Conservation (phyloP, 306 rosid genomes). For the Quercus dentata region DNA sequence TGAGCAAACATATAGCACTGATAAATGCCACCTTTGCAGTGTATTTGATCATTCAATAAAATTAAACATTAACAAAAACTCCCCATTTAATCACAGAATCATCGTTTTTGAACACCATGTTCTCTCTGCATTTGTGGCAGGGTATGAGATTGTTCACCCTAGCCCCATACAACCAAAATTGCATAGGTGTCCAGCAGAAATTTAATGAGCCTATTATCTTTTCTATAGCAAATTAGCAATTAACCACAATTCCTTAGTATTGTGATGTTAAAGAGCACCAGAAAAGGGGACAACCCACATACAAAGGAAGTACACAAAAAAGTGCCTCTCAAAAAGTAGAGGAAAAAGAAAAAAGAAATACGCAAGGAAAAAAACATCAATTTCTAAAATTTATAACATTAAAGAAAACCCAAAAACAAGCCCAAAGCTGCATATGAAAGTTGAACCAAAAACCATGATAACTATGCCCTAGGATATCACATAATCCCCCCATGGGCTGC, state of each 20-base stretch:
- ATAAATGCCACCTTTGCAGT: neutral
- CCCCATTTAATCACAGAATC: neutral
- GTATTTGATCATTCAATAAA: neutral
- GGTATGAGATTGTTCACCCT: neutral
- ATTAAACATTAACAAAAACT: neutral
- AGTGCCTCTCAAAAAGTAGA: neutral
- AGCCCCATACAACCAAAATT: neutral
- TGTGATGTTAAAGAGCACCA: neutral
- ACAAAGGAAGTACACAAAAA: neutral
- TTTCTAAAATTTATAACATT: neutral
- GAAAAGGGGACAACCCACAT: neutral
- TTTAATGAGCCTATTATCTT: neutral
- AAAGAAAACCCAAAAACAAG: neutral
- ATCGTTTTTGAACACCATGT: neutral
- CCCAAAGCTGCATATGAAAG: neutral
- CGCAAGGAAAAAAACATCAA: neutral
- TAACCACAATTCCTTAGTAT: neutral
- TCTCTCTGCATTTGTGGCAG: neutral
- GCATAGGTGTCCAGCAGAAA: neutral
- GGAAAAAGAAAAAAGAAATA: neutral
- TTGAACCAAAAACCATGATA: neutral
- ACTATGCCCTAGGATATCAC: neutral
- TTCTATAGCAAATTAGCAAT: neutral
- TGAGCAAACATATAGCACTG: neutral
- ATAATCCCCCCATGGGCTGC: neutral